Base-by-base conservation (phyloP, 2,329 filamentous ascomycete species). In the Colletotrichum magnum region DNA sequence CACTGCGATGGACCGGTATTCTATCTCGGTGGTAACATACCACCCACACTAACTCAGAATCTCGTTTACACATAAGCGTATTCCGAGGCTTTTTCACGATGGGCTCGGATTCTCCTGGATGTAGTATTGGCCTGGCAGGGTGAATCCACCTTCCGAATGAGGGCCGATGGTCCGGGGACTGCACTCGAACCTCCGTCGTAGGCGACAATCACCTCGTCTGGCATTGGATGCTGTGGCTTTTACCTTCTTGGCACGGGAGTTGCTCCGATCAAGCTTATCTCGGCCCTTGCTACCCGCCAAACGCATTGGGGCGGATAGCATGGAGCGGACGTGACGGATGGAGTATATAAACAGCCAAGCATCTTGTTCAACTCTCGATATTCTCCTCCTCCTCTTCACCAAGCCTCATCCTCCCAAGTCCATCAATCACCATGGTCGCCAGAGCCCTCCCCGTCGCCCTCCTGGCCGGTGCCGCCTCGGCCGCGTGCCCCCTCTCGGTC, bases 401-500 rank as follows among this genome's bases (percentile, higher is more conserved):
- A 50, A 58, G n/a, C 10, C 3, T 28, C 41, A 18, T 6, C 39
- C 36, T n/a, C 7, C 7, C 15, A 58, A 60, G 51, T 57, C 50
- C 28, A 18, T 32, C 36, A 10, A 13, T 32, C 62, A 61, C n/a
- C 28, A 69, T 69, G 67, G 43, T 69, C 58, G 67, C 57, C 67
- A 69, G 61, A 54, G 56, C 39, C 26, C 67, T 69, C 18, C 45
- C 67, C 39, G 50, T 69, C 62, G 67, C 57, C 16, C 62, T 69
- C 16, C 57, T 69, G 16, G 67, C 63, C 32, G 67, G 67, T 32
- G 67, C 67, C 18, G 67, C 56, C 36, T 67, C 67, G 16, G 67
- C 67, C 45, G 61, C 67, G 9, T 69, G 67, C 50, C 67, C 67
- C 21, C 56, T 69, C 51, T 56, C 67, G 4, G 57, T 69, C 24